These are phyloP conservation scores for Penicillium turbatum DNA, from an alignment of 495 filamentous ascomycete species.

Conservation along the genomic window DNA sequence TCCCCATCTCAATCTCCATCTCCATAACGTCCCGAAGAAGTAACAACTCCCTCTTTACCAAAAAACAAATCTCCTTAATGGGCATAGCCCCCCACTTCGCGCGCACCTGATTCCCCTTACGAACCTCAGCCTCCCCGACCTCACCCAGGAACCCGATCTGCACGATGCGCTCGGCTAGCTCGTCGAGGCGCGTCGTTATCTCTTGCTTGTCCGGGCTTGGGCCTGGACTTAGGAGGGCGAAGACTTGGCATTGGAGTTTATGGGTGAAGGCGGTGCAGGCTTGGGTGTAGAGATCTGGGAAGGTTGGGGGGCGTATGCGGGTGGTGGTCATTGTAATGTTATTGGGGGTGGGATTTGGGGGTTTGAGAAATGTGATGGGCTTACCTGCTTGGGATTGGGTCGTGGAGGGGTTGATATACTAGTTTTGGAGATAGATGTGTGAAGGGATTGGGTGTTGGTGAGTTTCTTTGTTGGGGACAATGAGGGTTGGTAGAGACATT, in stretches of 20 bases:
- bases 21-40: background rate
- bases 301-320: background rate
- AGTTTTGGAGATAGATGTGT: background rate
- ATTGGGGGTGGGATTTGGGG: background rate
- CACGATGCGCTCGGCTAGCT: background rate
- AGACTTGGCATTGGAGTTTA: conserved; percentile 1
- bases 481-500: background rate
- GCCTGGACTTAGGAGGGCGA: background rate
- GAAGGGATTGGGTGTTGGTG: background rate
- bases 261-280: background rate
- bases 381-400: background rate
- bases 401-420: background rate
- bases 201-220: background rate
- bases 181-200: background rate
- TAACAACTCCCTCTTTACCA: background rate
- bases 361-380: too few relatives aligned
- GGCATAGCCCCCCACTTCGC: background rate
- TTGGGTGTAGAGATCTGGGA: background rate
- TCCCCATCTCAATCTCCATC: background rate
- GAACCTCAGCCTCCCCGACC: background rate
- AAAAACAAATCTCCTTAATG: conserved; percentile 1
- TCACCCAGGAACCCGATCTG: background rate
- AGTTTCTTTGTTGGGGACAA: background rate
- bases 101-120: background rate
- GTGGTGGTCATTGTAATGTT: background rate